Evolutionary conservation across 306 rosid genomes (phyloP), one percentile per base, ranked within the genome.

Genomic region (Pachyrhizus erosus): DNA sequence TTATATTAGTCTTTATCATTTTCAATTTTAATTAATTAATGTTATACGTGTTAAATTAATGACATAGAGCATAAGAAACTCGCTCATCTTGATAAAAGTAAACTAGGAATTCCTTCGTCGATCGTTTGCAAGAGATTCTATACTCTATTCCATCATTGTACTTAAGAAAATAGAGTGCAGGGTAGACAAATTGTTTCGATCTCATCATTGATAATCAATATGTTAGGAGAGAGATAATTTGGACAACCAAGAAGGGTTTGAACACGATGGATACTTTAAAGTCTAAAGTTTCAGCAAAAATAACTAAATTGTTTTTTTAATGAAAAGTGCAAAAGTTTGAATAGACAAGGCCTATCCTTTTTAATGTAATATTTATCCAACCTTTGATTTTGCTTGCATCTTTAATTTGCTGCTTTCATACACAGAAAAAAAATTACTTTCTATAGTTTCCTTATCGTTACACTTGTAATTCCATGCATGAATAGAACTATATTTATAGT

Each of bases 121-220:
- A 51, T 55, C 34, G 7, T 10, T 8, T 61, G 71, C 0, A 2
- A 76, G 33, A 42, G 9, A 24, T 23, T 58, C 11, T 26, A 40
- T 69, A 23, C 26, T 61, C 5, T 45, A 31, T n/a, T 64, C 24
- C 65, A 77, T 77, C 51, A 65, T 65, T 65, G 33, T 27, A 42
- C 33, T 0, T 24, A 21, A 24, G 17, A 29, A 76, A 45, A 40
- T 10, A 9, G 12, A 26, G 81, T 26, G 46, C 15, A 24, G 45
- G 24, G 29, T 40, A 27, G 72, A 46, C 43, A 62, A 7, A 24
- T 60, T 77, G 73, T 29, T 77, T 33, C 15, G 1, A 45, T 26
- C 67, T 51, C 82, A 78, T 78, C 27, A 78, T 78, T 78, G 55
- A 65, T 71, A 48, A 48, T 78, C 65, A 78, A 65, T 4, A 48